Evolutionary conservation across 768 basidiomycete species (phyloP).

Genomic region (Termitomyces sp.): DNA sequence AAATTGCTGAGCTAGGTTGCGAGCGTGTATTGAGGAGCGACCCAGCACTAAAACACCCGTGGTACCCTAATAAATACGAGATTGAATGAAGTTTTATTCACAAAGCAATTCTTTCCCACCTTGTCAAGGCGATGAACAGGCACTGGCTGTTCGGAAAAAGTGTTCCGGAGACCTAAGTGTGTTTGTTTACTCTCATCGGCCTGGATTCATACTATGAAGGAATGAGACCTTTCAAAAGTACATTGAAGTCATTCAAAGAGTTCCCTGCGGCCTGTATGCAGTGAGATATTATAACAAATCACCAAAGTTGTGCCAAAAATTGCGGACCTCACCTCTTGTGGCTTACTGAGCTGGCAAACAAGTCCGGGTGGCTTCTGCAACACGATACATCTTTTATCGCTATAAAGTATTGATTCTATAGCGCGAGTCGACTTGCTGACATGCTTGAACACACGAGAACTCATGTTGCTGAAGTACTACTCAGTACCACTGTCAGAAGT

Average conservation of each 20-base stretch:
- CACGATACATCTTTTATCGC: constrained; percentile 47
- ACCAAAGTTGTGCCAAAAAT: not conserved
- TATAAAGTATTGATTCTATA: constrained; percentile 30
- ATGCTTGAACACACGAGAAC: not conserved
- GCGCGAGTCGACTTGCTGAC: not conserved
- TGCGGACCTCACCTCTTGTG: not conserved
- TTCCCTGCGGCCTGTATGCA: not conserved
- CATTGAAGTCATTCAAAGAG: constrained; percentile 23
- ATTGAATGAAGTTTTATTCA: not conserved
- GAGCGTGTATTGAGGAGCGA: constrained; percentile 33
- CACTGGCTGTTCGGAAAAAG: constrained; percentile 30
- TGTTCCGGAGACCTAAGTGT: constrained; percentile 7
- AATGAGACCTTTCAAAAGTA: constrained; percentile 26
- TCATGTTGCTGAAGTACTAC: not conserved
- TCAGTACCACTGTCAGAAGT: no score
- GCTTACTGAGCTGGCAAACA: constrained; percentile 39
- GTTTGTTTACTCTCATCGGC: not conserved
- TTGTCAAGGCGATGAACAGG: constrained; percentile 66
- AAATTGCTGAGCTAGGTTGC: constrained; percentile 53
- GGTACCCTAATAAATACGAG: constrained; percentile 35
- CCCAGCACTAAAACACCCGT: constrained; percentile 61
- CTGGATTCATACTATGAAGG: not conserved
- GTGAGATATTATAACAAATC: not conserved
- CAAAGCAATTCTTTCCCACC: constrained; percentile 24
- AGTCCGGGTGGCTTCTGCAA: constrained; percentile 58